These are phyloP conservation scores for Gymnopus androsaceus DNA, from an alignment of 1,284 basidiomycete species.

Conservation along the genomic window DNA sequence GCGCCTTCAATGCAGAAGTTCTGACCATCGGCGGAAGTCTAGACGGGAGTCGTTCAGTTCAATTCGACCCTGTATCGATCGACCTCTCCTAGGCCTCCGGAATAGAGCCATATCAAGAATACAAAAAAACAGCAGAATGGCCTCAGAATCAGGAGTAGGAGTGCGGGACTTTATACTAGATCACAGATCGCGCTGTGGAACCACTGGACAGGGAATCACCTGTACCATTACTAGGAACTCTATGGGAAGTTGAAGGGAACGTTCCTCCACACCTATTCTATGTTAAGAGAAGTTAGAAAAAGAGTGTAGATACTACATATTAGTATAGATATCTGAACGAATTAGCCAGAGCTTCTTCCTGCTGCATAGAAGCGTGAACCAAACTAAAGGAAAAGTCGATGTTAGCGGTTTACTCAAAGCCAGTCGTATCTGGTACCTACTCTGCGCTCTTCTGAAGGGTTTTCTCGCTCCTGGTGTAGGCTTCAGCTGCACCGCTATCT, in stretches of 20 bases:
- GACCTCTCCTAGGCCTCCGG: too few species aligned
- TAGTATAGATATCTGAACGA: constrained; percentile 11
- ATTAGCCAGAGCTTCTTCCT: constrained; percentile 2
- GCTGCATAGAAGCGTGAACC: background rate
- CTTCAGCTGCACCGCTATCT: constrained; percentile 16
- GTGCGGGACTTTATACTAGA: background rate
- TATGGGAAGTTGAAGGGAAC: too few species aligned
- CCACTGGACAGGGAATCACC: too few species aligned
- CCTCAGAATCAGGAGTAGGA: too few species aligned
- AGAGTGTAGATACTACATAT: background rate
- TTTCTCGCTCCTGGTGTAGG: constrained; percentile 11
- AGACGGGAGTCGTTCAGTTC: background rate
- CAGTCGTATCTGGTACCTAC: constrained; percentile 10
- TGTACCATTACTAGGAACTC: too few species aligned
- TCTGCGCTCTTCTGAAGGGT: constrained; percentile 17
- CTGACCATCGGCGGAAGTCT: background rate
- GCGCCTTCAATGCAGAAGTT: background rate
- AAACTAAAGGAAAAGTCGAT: background rate
- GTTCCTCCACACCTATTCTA: too few species aligned
- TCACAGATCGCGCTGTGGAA: too few species aligned
- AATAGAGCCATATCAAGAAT: too few species aligned
- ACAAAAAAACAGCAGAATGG: background rate
- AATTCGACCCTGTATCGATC: background rate
- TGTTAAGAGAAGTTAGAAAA: background rate
- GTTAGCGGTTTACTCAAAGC: background rate